Conservation (phyloP, 176 grass and related monocot genomes). For the Stipa capillata region DNA sequence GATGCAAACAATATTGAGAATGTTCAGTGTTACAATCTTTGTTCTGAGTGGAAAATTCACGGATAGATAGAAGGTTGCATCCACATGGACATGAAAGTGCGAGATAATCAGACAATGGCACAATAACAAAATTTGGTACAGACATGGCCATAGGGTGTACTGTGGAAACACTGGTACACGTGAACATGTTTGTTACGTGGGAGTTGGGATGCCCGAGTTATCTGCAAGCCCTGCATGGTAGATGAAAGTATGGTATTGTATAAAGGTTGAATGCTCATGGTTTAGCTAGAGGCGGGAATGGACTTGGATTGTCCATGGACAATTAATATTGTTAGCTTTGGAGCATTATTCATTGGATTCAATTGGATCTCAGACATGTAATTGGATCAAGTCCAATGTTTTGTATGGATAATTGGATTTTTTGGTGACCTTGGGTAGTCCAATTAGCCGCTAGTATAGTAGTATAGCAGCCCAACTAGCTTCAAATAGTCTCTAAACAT, state of each 20-base stretch:
- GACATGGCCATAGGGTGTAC: neutral
- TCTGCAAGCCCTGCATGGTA: neutral
- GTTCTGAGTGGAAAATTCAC: neutral
- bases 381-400: neutral
- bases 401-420: neutral
- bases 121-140: neutral
- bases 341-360: neutral
- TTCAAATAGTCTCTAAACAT: neutral
- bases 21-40: neutral
- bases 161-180: neutral
- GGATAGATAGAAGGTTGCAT: neutral
- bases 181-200: neutral
- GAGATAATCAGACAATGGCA: neutral
- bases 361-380: neutral
- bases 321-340: neutral
- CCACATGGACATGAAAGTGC: neutral
- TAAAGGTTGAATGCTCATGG: neutral
- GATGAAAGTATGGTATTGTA: neutral
- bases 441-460: neutral
- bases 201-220: neutral
- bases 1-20: neutral
- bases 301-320: neutral
- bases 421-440: neutral
- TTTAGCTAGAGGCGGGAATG: neutral
- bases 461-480: neutral